These are phyloP conservation scores for Ambrosia trifida DNA, from an alignment of 129 eudicot genomes.

Conservation along the genomic window DNA sequence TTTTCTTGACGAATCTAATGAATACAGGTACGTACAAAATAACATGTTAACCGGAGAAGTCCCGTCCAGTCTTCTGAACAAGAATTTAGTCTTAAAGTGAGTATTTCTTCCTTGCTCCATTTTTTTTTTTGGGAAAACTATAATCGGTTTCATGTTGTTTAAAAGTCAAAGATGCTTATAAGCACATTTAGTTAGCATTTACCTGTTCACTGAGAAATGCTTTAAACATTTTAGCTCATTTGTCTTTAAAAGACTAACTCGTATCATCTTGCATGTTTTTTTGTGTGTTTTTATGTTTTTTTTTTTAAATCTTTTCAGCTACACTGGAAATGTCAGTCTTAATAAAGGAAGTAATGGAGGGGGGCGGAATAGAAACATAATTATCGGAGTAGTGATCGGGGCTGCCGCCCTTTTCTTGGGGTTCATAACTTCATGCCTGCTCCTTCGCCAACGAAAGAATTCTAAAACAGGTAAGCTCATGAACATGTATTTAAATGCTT, in stretches of 20 bases:
- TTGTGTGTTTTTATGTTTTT: not conserved
- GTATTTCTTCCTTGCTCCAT: slow-evolving; percentile 32
- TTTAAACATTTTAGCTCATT: not conserved
- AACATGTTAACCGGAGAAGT: slow-evolving; percentile 72
- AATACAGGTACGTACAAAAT: slow-evolving; percentile 80
- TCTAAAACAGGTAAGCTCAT: slow-evolving; percentile 52
- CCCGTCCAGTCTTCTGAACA: slow-evolving; percentile 65
- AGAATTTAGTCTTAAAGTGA: slow-evolving; percentile 65
- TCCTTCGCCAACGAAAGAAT: slow-evolving; percentile 53
- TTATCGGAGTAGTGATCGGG: slow-evolving; percentile 71
- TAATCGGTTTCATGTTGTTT: slow-evolving; percentile 8
- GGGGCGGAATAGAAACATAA: slow-evolving; percentile 51
- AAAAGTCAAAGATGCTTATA: not conserved
- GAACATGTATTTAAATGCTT: slow-evolving; percentile 1
- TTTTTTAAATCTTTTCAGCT: slow-evolving; percentile 44
- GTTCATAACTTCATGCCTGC: slow-evolving; percentile 60
- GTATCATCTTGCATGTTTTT: not conserved
- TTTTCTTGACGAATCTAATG: slow-evolving; percentile 15
- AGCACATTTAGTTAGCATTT: not conserved
- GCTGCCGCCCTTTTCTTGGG: slow-evolving; percentile 80
- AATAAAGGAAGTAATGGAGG: slow-evolving; percentile 46
- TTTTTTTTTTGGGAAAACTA: not conserved
- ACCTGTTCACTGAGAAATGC: not conserved
- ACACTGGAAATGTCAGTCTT: slow-evolving; percentile 69
- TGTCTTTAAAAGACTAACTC: slow-evolving; percentile 5